phyloP scores from a whole-genome alignment of 768 basidiomycete species.

The Mycena sanguinolenta region DNA sequence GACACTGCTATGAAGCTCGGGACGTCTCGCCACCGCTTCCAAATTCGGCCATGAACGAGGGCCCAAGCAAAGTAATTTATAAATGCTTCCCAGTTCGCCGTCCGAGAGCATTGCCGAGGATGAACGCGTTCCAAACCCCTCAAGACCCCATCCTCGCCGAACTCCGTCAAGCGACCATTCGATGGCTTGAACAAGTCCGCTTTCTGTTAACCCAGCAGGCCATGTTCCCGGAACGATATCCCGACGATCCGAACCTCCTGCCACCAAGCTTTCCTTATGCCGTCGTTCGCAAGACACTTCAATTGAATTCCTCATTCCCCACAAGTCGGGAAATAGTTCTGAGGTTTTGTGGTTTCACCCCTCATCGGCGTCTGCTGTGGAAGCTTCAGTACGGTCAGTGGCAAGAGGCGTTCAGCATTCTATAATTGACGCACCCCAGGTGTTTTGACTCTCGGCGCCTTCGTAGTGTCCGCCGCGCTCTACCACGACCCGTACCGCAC shows the following conservation, averaged over 20 bases:
- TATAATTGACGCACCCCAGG: too few species aligned
- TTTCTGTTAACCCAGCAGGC: not conserved
- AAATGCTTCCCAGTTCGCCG: not conserved
- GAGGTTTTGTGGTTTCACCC: too few species aligned
- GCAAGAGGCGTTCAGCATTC: too few species aligned
- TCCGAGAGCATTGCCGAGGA: not conserved
- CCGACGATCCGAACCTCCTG: not conserved
- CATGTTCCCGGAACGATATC: not conserved
- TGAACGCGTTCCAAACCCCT: not conserved
- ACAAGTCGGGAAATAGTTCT: too few species aligned
- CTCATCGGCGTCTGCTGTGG: too few species aligned
- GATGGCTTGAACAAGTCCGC: not conserved
- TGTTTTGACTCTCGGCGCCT: too few species aligned
- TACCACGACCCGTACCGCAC: too few species aligned
- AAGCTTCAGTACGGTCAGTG: too few species aligned
- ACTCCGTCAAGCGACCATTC: not conserved
- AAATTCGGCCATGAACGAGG: not conserved
- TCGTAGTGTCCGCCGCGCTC: too few species aligned
- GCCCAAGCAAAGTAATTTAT: not conserved
- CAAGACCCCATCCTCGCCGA: not conserved
- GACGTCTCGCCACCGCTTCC: not conserved
- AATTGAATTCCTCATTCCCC: too few species aligned
- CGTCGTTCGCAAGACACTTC: too few species aligned
- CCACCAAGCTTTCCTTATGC: too few species aligned
- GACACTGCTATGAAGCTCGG: not conserved